Evolutionary conservation across 305 asterid genomes (phyloP).

Genomic region (Rubia peregrina): DNA sequence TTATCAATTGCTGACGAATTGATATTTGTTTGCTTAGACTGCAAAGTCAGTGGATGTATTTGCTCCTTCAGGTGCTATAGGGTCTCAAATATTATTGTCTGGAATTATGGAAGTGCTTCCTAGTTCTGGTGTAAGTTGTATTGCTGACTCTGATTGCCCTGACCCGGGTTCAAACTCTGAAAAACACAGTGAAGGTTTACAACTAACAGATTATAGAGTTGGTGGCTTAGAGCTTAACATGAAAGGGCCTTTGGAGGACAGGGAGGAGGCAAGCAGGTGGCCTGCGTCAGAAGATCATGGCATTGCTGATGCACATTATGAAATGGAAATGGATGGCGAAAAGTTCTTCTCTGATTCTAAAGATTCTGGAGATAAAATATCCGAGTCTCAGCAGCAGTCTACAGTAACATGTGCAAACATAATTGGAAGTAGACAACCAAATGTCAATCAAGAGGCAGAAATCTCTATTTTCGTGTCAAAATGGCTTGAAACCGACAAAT

Average conservation of each 20-base stretch:
- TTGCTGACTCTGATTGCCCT: conserved; percentile 52
- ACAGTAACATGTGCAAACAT: conserved; percentile 38
- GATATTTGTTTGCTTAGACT: conserved; percentile 5
- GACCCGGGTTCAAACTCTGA: conserved; percentile 38
- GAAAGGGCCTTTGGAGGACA: conserved; percentile 38
- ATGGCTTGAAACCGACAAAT: conserved; percentile 55
- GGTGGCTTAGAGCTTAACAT: conserved; percentile 30
- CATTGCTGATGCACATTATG: conserved; percentile 43
- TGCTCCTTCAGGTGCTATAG: conserved; percentile 21
- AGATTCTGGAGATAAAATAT: conserved; percentile 50
- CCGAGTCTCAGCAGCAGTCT: conserved; percentile 38
- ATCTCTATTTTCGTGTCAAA: conserved; percentile 35
- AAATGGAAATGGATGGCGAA: conserved; percentile 50
- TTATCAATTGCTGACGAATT: conserved; percentile 11
- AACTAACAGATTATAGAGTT: conserved; percentile 33
- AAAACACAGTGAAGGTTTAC: conserved; percentile 39
- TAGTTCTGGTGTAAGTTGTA: conserved; percentile 42
- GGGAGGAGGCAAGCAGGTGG: conserved; percentile 39
- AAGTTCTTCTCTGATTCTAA: conserved; percentile 43
- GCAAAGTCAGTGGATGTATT: conserved; percentile 10
- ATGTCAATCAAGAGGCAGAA: conserved; percentile 36
- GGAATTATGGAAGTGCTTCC: conserved; percentile 67
- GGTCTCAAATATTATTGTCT: conserved; percentile 29
- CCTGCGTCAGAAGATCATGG: conserved; percentile 34
- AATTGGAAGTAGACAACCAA: conserved; percentile 34